Evolutionary conservation across 2,329 filamentous ascomycete genomes (phyloP), one percentile per base, ranked within the genome.

Genomic region (Colletotrichum musae): DNA sequence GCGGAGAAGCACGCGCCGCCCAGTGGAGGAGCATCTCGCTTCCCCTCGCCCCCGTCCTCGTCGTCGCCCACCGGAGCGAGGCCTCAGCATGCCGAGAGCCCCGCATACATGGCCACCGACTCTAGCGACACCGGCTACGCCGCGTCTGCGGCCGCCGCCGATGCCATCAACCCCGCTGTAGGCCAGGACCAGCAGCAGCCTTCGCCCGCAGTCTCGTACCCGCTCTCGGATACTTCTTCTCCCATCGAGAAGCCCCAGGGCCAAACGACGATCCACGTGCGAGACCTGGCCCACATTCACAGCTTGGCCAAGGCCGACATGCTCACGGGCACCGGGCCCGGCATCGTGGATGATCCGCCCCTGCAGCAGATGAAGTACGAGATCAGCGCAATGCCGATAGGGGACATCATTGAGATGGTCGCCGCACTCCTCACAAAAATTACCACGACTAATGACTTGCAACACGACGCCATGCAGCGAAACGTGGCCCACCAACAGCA

Each of bases 391-490:
- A 98, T 99, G 95, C 96, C 96, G 60, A 97, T 98, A 64, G 91
- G 92, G 73, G 95, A 99, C 77, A 94, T 99, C 74, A 99, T 99
- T 78, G 95, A 98, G 81, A 98, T 99, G 96, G 96, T 99, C 4
- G 96, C 96, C 5, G 96, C 95, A 6, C 87, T 99, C 26, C 85
- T 99, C 71, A 97, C 95, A 65, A 98, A 98, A 80, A 99, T 99
- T 75, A 98, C 96, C 6, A 94, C 94, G 4, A 98, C 95, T 66
- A 99, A 99, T 78, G 96, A 99, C 78, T 85, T 92, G 59, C 95
- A 98, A 79, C 95, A 98, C 80, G 94, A 98, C 78, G 93, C 95
- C 72, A 82, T 97, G 73, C 94, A 98, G 80, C 90, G 94, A 64
- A 89, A 89, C 70, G 86, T 84, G 3, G 80, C 85, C n/a, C 87